Evolutionary conservation across 1,284 basidiomycete genomes (phyloP), one percentile per base, ranked within the genome.

Genomic region (Ganoderma leucocontextum): DNA sequence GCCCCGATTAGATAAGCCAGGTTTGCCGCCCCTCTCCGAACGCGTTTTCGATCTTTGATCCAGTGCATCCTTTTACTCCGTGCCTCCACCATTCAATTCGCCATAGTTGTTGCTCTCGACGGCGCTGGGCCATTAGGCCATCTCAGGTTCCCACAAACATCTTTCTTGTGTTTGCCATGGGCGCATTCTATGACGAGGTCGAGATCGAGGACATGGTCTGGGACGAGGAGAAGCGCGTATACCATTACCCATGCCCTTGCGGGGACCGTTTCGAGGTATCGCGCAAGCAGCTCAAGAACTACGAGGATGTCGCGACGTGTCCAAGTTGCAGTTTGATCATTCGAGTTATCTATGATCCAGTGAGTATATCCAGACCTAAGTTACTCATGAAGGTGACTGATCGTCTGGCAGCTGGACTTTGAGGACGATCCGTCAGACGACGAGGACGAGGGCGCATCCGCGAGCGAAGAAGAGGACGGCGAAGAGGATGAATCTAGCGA

Each of bases 241-340:
- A 91, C 76, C 96, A 99, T 83, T 98, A 97, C 80, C 98, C 98
- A 1, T 99, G 97, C 78, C 97, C 97, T 1, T 99, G 98, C 78
- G 97, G 97, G 33, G 98, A 99, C 83, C 91, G 96, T 49, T 99
- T 99, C 82, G 98, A 99, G 80, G 99, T 99, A 75, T 92, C 95
- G 22, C 89, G 92, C 73, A 83, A 84, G 75, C 97, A 99, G 81
- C 89, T 99, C 12, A 87, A 90, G 64, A 87, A 96, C 71, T 98
- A 91, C 60, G 97, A 99, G 76, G 98, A 99, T 77, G 91, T 98
- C 58, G 97, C 97, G n/a, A 96, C 90, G 64, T 99, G 97, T 83
- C 98, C 97, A 0, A 97, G 95, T 78, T 99, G 97, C 78, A 97
- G 95, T 74, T 84, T 99, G 36, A 88, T 99, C 61, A 96, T 99